Percentiles rank a stretch among this genome's conserved stretches.
Conservation (phyloP, 2,329 filamentous ascomycete genomes). For the Magnaporthiopsis poae region DNA sequence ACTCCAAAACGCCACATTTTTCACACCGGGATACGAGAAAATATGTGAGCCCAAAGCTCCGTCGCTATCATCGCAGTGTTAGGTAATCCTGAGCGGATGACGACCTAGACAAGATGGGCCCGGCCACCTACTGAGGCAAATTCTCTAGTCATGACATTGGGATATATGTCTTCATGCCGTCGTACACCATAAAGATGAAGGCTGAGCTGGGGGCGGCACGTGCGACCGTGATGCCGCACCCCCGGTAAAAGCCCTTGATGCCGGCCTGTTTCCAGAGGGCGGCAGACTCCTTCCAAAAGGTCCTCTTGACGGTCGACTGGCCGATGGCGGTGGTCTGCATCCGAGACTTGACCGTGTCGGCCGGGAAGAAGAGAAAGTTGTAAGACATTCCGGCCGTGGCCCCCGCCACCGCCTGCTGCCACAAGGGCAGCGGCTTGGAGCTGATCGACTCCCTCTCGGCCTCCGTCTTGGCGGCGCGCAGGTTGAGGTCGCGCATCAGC, state of each 20-base stretch:
- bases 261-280: constrained; percentile 76
- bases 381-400: constrained; percentile 85
- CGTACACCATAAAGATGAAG: constrained; percentile 93
- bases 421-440: constrained; percentile 57
- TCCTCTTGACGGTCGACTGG: constrained; percentile 42
- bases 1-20: neutral
- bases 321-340: constrained; percentile 82
- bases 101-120: neutral
- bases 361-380: constrained; percentile 95
- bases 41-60: too few relatives aligned
- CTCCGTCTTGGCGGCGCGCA: constrained; percentile 29
- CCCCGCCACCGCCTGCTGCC: constrained; percentile 80
- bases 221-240: constrained; percentile 85
- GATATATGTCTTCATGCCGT: constrained; percentile 66
- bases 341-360: constrained; percentile 91
- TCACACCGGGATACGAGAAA: too few relatives aligned
- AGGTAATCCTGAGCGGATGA: neutral
- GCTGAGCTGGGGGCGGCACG: constrained; percentile 91
- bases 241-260: constrained; percentile 76
- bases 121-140: neutral
- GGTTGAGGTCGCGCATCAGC: constrained; percentile 54
- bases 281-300: constrained; percentile 62
- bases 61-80: neutral
- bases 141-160: constrained; percentile 29
- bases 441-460: constrained; percentile 31